phyloP scores from a whole-genome alignment of 306 rosid genomes.

The Fagus sylvatica region DNA sequence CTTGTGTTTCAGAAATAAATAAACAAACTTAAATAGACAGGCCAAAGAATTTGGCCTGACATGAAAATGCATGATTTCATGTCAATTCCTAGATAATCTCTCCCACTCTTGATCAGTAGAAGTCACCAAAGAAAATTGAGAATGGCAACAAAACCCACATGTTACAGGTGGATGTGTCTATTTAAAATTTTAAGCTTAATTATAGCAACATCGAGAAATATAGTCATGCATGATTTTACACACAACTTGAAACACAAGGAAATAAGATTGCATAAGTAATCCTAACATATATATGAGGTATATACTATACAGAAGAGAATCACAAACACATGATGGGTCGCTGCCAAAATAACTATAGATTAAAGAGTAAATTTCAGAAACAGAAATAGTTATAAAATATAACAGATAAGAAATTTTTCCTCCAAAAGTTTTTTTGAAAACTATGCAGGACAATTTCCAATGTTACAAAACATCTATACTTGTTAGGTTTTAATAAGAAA shows the following conservation, averaged over 20 bases:
- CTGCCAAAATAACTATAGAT: not conserved
- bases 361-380: not conserved
- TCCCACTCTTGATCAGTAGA: not conserved
- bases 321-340: not conserved
- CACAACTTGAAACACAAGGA: not conserved
- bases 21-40: not conserved
- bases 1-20: not conserved
- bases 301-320: not conserved
- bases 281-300: not conserved
- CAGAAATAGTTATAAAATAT: not conserved
- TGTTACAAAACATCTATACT: not conserved
- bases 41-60: too few species aligned
- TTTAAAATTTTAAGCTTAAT: not conserved
- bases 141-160: not conserved
- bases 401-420: not conserved
- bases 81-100: constrained; percentile 1
- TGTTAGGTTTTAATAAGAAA: not conserved
- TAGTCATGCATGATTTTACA: not conserved
- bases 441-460: not conserved
- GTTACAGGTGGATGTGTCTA: not conserved
- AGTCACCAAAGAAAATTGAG: not conserved
- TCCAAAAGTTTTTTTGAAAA: not conserved
- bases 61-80: not conserved
- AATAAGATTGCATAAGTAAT: not conserved
- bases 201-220: not conserved